Conservation (phyloP, 345 rosid species). For the Linum tenue region DNA sequence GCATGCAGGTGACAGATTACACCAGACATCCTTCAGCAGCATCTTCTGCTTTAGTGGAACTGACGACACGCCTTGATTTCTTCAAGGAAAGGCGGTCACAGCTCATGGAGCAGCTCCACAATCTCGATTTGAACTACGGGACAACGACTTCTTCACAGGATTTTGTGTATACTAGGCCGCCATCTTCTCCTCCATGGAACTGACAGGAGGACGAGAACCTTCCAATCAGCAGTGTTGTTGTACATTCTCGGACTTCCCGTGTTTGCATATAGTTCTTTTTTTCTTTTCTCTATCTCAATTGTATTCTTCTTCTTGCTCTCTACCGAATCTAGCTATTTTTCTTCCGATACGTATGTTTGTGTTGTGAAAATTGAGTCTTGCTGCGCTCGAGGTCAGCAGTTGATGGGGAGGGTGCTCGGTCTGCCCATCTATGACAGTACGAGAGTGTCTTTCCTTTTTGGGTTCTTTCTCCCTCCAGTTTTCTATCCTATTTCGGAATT, state of each 20-base stretch:
- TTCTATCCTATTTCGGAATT: too few relatives aligned
- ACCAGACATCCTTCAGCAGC: slow-evolving; percentile 72
- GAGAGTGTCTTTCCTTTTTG: too few relatives aligned
- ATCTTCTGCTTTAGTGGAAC: slow-evolving; percentile 82
- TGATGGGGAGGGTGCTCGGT: too few relatives aligned
- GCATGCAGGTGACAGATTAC: slow-evolving; percentile 58
- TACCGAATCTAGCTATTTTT: too few relatives aligned
- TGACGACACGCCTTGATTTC: slow-evolving; percentile 93
- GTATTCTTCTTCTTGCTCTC: too few relatives aligned
- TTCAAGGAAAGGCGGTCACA: slow-evolving; percentile 98
- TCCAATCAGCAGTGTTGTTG: slow-evolving; percentile 16
- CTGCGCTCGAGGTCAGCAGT: too few relatives aligned
- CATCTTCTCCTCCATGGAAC: slow-evolving; percentile 95
- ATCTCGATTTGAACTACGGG: slow-evolving; percentile 85
- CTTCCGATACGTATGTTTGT: too few relatives aligned
- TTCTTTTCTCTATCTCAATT: neutral
- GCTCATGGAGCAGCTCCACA: slow-evolving; percentile 95
- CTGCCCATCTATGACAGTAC: too few relatives aligned
- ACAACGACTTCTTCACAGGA: slow-evolving; percentile 68
- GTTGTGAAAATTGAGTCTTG: too few relatives aligned
- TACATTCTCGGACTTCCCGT: slow-evolving; percentile 30
- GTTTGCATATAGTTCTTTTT: slow-evolving; percentile 33
- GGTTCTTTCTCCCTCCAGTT: too few relatives aligned
- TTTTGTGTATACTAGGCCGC: slow-evolving; percentile 44
- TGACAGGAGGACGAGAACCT: slow-evolving; percentile 17